phyloP scores from a whole-genome alignment of 805 yeast genomes.

The Zygoascus flipseniorum region DNA sequence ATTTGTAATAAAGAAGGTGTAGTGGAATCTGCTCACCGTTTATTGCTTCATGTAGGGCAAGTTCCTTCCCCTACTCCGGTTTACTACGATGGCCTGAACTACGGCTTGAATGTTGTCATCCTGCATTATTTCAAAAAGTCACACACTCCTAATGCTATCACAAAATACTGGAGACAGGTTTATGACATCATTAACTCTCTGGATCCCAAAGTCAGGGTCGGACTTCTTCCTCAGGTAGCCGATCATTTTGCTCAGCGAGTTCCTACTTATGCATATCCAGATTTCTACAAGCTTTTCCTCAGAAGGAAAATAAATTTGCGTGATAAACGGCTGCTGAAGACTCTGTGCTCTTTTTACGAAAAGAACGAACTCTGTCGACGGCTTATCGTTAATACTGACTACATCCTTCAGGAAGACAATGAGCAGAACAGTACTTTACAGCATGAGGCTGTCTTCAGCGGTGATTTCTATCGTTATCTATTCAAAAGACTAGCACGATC shows the following conservation, averaged over 20 bases:
- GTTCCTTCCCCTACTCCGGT: neutral
- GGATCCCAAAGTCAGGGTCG: slow-evolving; percentile 6
- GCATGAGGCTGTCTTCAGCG: neutral
- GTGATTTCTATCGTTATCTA: slow-evolving; percentile 5
- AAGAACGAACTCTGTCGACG: slow-evolving; percentile 10
- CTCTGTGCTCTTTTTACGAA: slow-evolving; percentile 4
- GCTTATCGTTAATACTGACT: neutral
- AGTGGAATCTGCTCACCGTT: slow-evolving; percentile 3
- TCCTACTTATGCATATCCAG: slow-evolving; percentile 6
- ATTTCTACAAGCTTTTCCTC: slow-evolving; percentile 12
- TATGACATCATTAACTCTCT: slow-evolving; percentile 4
- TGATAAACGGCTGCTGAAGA: neutral
- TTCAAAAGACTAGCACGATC: slow-evolving; percentile 5
- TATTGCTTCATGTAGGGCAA: slow-evolving; percentile 7
- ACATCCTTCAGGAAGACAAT: neutral
- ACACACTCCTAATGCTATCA: neutral
- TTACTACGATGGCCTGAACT: slow-evolving; percentile 10
- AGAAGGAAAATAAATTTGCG: slow-evolving; percentile 5
- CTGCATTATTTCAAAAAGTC: neutral
- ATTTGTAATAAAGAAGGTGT: neutral
- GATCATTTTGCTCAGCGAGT: slow-evolving; percentile 6
- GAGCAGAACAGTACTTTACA: neutral
- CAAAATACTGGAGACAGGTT: slow-evolving; percentile 4
- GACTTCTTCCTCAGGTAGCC: slow-evolving; percentile 8
- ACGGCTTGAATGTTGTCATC: slow-evolving; percentile 11